Base-by-base conservation (phyloP, 371 early-diverging fungal genomes). In the Mucor saturninus region DNA sequence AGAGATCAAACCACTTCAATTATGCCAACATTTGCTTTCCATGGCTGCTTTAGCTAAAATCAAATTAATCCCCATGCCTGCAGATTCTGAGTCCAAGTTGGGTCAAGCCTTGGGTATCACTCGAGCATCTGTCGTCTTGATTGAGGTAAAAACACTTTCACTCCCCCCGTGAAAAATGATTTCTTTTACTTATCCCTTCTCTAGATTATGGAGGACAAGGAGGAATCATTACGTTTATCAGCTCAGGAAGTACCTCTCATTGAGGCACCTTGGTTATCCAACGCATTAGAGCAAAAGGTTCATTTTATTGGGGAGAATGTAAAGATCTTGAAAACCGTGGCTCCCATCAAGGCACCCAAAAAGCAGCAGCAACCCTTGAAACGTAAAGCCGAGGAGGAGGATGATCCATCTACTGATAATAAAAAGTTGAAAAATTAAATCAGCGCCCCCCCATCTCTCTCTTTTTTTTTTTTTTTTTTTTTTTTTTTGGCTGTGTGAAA, bases 1-100 rank as follows among this genome's bases (percentile, higher is more conserved):
- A 38, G 79, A 79, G 21, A 72, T 73, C 39, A 69, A 74, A 39
- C 76, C 76, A 6, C 26, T 57, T 3, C 72, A 74, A 5, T 15
- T 79, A 6, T 76, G 76, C 29, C 53, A 66, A 14, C 79, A 79
- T 52, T 49, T 79, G 26, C 59, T 74, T 15, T 57, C 61, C 48
- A 74, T 79, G 76, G 71, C 72, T 1, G 72, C 72, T 8, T 30
- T 79, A 40, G 65, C 76, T 11, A 64, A 68, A 3, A 35, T 67
- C 11, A 69, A 70, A 28, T 11, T 79, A 0, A 62, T 72, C 0
- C 61, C 54, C 5, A 65, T 79, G 61, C 79, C 79, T 7, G 56
- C 65, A 14, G 62, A 64, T 2, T 57, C 76, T 11, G 74, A 76
- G 43, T 30, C 35, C 6, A 67, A 60, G 45, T n/a, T 76, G 7